These are phyloP conservation scores for Hansenula sp. DNA, from an alignment of 1,139 yeast species.

Conservation along the genomic window DNA sequence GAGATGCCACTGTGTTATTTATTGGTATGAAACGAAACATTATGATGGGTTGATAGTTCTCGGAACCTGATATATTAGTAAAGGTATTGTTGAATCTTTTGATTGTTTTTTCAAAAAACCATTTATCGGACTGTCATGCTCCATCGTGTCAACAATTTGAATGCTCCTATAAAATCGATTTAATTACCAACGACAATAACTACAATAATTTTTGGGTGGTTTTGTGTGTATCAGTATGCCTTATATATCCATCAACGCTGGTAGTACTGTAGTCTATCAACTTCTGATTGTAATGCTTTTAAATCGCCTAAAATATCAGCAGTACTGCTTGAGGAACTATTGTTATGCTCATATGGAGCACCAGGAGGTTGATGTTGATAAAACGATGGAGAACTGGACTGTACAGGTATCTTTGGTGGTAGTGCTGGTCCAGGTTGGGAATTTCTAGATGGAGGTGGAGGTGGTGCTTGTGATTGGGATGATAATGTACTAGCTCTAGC, in stretches of 20 bases:
- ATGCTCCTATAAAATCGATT: background rate
- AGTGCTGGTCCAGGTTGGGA: conserved; percentile 19
- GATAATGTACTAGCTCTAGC: conserved; percentile 1
- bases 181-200: background rate
- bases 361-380: conserved; percentile 9
- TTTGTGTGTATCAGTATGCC: background rate
- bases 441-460: conserved; percentile 12
- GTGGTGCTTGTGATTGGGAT: background rate
- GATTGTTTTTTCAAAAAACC: background rate
- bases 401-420: conserved; percentile 13
- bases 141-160: background rate
- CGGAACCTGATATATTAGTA: no score
- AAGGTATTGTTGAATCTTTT: no score
- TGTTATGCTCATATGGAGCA: conserved; percentile 8
- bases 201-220: no score
- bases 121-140: background rate
- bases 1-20: background rate
- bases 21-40: conserved; percentile 1
- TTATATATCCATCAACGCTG: background rate
- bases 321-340: conserved; percentile 31
- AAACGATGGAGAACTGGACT: conserved; percentile 7
- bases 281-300: conserved; percentile 60
- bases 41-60: no score
- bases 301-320: conserved; percentile 55
- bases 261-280: conserved; percentile 37